A percentile compares a stretch with the other conserved stretches of the same genome.
phyloP scores from a whole-genome alignment of 768 basidiomycete species.

The Arthromyces matolae region DNA sequence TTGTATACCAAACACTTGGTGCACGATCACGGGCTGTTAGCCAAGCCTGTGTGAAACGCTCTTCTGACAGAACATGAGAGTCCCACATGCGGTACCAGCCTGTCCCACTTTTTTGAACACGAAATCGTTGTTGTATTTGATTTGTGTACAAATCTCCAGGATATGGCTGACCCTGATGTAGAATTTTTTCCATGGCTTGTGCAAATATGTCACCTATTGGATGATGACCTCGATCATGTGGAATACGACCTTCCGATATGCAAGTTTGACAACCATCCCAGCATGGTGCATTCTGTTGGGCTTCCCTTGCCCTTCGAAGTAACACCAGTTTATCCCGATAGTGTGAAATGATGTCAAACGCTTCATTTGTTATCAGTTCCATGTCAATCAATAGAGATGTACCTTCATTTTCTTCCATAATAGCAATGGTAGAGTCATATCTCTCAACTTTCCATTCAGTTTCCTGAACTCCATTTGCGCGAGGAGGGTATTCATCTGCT shows the following conservation, averaged over 20 bases:
- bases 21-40: too few species aligned
- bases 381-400: background rate
- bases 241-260: background rate
- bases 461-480: background rate
- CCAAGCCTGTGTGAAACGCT: too few species aligned
- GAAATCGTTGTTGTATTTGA: background rate
- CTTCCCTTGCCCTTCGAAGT: background rate
- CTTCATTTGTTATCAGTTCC: background rate
- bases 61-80: too few species aligned
- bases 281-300: background rate
- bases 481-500: background rate
- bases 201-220: background rate
- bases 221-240: background rate
- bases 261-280: background rate
- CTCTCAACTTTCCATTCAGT: background rate
- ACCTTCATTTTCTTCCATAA: background rate
- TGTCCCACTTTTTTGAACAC: background rate
- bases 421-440: background rate
- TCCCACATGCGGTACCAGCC: background rate
- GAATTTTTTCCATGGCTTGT: background rate
- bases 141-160: background rate
- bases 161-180: background rate
- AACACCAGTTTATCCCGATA: background rate
- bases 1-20: too few species aligned
- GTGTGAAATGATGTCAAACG: background rate